Evolutionary conservation across 2,329 filamentous ascomycete genomes (phyloP).

Genomic region (Calonectria hawksworthii): DNA sequence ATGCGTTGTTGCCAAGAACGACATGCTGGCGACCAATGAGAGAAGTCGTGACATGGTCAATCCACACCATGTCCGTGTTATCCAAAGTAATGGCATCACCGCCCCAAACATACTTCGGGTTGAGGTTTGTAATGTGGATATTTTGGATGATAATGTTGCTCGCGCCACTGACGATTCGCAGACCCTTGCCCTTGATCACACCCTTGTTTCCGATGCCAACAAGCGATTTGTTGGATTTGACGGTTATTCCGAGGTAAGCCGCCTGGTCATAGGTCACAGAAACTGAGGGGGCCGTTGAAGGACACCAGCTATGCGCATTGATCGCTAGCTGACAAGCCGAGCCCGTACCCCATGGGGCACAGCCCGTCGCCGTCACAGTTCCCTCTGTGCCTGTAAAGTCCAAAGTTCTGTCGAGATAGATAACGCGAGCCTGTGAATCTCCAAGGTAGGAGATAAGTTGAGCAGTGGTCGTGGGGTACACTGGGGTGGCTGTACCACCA

Average conservation of each 20-base stretch:
- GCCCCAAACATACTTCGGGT: slow-evolving; percentile 70
- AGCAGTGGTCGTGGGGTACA: slow-evolving; percentile 64
- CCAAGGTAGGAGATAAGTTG: slow-evolving; percentile 71
- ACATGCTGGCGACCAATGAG: slow-evolving; percentile 71
- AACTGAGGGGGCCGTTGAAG: slow-evolving; percentile 64
- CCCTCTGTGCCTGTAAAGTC: slow-evolving; percentile 70
- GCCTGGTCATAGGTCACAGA: slow-evolving; percentile 63
- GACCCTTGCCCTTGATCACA: slow-evolving; percentile 69
- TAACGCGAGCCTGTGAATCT: slow-evolving; percentile 66
- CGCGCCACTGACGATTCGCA: slow-evolving; percentile 60
- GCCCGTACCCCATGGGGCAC: slow-evolving; percentile 69
- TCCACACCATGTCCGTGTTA: slow-evolving; percentile 59
- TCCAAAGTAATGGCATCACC: slow-evolving; percentile 68
- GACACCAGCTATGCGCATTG: slow-evolving; percentile 69
- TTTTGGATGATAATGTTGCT: slow-evolving; percentile 72
- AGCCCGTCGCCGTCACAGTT: slow-evolving; percentile 64
- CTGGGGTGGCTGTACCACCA: slow-evolving; percentile 66
- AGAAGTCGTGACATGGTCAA: slow-evolving; percentile 67
- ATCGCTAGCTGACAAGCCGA: slow-evolving; percentile 69
- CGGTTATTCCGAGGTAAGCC: slow-evolving; percentile 62
- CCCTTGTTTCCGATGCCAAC: slow-evolving; percentile 65
- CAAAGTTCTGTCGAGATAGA: slow-evolving; percentile 68
- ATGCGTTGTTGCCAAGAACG: slow-evolving; percentile 65
- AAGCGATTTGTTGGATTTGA: slow-evolving; percentile 70
- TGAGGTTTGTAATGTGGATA: slow-evolving; percentile 66